These are phyloP conservation scores for Daldinia childiae DNA, from an alignment of 495 filamentous ascomycete species.

Conservation along the genomic window DNA sequence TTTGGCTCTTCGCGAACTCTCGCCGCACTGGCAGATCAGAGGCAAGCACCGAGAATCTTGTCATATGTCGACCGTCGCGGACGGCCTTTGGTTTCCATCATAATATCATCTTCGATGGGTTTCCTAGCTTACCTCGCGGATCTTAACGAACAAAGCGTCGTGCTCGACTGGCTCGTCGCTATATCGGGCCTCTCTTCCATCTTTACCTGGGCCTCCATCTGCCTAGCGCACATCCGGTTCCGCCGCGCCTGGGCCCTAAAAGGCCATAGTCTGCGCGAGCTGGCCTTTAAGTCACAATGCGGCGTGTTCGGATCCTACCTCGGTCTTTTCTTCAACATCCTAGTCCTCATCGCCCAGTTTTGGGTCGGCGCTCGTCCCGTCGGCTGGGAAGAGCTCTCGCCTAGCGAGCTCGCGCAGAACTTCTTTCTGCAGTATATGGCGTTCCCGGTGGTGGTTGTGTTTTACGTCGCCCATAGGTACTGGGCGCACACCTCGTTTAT, in stretches of 20 bases:
- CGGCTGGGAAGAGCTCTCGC: slow-evolving; percentile 58
- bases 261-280: slow-evolving; percentile 74
- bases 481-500: slow-evolving; percentile 75
- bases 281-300: slow-evolving; percentile 82
- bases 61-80: slow-evolving; percentile 86
- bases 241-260: slow-evolving; percentile 77
- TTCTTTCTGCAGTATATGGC: slow-evolving; percentile 89
- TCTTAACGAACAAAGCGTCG: slow-evolving; percentile 66
- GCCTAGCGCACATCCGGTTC: slow-evolving; percentile 90
- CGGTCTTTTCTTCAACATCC: slow-evolving; percentile 78
- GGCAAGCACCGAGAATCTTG: slow-evolving; percentile 79
- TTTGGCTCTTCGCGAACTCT: slow-evolving; percentile 90
- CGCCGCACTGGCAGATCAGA: slow-evolving; percentile 84
- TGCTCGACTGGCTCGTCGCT: slow-evolving; percentile 89
- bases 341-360: slow-evolving; percentile 92
- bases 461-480: slow-evolving; percentile 84
- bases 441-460: slow-evolving; percentile 78
- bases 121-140: slow-evolving; percentile 83
- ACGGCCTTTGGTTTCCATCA: slow-evolving; percentile 79
- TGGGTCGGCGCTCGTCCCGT: slow-evolving; percentile 90
- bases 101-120: slow-evolving; percentile 73
- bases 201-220: slow-evolving; percentile 95
- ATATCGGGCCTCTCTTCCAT: slow-evolving; percentile 88
- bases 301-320: slow-evolving; percentile 86
- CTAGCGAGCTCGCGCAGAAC: slow-evolving; percentile 58